phyloP scores from a whole-genome alignment of 2,329 filamentous ascomycete species.

The Aspergillus oerlinghausenensis region DNA sequence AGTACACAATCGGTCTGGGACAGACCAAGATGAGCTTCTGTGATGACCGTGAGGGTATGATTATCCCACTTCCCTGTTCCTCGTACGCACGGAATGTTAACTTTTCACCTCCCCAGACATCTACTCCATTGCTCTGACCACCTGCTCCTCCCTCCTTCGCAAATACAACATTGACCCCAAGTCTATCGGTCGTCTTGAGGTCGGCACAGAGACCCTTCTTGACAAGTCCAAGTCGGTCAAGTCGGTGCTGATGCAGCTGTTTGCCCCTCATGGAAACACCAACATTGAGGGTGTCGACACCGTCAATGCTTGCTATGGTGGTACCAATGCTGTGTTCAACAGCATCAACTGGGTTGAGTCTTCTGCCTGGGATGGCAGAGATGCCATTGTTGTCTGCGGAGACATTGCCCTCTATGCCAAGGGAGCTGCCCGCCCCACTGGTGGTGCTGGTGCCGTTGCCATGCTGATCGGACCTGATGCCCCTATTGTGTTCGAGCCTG shows the following conservation, averaged over 20 bases:
- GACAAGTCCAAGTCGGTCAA: constrained; percentile 92
- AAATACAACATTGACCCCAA: constrained; percentile 80
- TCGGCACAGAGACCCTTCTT: constrained; percentile 78
- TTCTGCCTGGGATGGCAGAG: constrained; percentile 78
- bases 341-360: constrained; percentile 81
- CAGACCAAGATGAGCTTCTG: constrained; percentile 93
- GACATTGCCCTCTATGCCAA: constrained; percentile 85
- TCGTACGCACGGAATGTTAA: constrained; percentile 1
- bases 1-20: constrained; percentile 87
- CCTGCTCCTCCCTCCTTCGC: constrained; percentile 68
- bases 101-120: constrained; percentile 57
- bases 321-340: constrained; percentile 82
- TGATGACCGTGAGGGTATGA: constrained; percentile 77
- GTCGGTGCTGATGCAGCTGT: constrained; percentile 82
- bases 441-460: constrained; percentile 73
- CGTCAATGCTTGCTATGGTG: constrained; percentile 81
- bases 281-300: constrained; percentile 81
- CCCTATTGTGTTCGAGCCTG: constrained; percentile 70
- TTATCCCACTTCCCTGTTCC: background rate
- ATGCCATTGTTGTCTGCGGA: constrained; percentile 73
- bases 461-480: constrained; percentile 75
- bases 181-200: constrained; percentile 74
- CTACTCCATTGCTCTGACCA: constrained; percentile 79
- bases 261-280: constrained; percentile 66
- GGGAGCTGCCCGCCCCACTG: constrained; percentile 74